Evolutionary conservation across 495 filamentous ascomycete species (phyloP).

Genomic region (Talaromyces proteolyticus): DNA sequence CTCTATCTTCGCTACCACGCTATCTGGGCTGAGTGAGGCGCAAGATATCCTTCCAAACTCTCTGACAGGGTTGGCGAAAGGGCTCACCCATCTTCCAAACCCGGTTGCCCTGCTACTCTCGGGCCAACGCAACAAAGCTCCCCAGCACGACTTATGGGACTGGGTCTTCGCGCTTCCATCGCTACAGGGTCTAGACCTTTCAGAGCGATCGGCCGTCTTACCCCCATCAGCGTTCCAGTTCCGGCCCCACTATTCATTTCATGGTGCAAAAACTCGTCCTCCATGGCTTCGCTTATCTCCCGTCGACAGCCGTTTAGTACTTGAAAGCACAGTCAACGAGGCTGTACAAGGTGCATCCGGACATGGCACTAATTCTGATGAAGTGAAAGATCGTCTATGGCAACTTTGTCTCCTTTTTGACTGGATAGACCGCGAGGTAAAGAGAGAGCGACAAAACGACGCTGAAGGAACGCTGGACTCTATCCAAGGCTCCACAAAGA

Average conservation of each 20-base stretch:
- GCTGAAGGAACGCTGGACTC: not conserved
- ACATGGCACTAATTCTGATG: constrained; percentile 25
- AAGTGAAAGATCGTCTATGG: constrained; percentile 58
- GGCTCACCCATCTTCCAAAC: not conserved
- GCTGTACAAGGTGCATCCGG: constrained; percentile 36
- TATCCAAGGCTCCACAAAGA: not conserved
- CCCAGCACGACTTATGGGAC: constrained; percentile 47
- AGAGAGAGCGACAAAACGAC: constrained; percentile 26
- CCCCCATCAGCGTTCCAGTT: constrained; percentile 42
- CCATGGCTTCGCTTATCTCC: constrained; percentile 53
- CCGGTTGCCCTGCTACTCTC: constrained; percentile 3
- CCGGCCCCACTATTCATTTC: constrained; percentile 20
- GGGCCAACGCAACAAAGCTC: constrained; percentile 24
- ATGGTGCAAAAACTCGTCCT: constrained; percentile 33
- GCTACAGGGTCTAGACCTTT: constrained; percentile 61
- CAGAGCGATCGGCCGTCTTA: constrained; percentile 71
- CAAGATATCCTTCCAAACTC: constrained; percentile 30
- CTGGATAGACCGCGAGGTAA: constrained; percentile 58
- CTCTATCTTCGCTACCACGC: constrained; percentile 69
- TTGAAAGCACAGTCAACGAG: constrained; percentile 57
- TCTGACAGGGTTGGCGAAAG: not conserved
- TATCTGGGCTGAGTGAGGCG: constrained; percentile 42
- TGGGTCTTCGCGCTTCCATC: constrained; percentile 69
- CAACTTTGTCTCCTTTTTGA: constrained; percentile 75
- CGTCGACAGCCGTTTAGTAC: constrained; percentile 70